phyloP scores from a whole-genome alignment of 257 asterid species.

The Przewalskia tangutica region DNA sequence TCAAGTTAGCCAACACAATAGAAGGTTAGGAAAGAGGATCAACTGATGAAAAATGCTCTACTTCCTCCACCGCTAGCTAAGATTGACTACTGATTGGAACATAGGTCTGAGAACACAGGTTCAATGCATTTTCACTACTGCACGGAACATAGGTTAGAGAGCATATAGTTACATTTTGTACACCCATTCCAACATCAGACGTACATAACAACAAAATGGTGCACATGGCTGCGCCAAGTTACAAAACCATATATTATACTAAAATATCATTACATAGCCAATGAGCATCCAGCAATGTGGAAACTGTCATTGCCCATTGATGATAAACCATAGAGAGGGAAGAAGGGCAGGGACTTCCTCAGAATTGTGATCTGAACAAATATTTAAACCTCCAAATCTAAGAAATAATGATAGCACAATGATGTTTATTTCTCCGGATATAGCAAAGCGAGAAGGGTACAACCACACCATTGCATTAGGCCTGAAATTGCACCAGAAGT shows the following conservation, averaged over 20 bases:
- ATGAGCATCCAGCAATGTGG: neutral
- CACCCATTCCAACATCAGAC: neutral
- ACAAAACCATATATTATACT: neutral
- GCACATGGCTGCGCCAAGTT: too few relatives aligned
- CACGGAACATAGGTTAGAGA: neutral
- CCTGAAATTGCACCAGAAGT: neutral
- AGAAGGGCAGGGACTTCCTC: neutral
- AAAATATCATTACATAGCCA: neutral
- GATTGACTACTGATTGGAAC: neutral
- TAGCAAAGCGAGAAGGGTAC: neutral
- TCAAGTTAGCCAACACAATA: too few relatives aligned
- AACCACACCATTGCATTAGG: neutral
- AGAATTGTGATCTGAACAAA: neutral
- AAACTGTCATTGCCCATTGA: neutral
- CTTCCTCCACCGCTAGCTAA: neutral
- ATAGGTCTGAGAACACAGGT: neutral
- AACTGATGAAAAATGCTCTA: slow-evolving; percentile 6
- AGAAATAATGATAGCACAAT: neutral
- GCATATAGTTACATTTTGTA: neutral
- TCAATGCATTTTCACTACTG: neutral
- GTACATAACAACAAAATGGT: neutral
- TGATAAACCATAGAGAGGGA: neutral
- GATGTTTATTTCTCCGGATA: neutral
- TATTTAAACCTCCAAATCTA: neutral
- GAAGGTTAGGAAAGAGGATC: neutral